Base-by-base conservation (phyloP, 129 eudicot species). In the Helianthus annuus region DNA sequence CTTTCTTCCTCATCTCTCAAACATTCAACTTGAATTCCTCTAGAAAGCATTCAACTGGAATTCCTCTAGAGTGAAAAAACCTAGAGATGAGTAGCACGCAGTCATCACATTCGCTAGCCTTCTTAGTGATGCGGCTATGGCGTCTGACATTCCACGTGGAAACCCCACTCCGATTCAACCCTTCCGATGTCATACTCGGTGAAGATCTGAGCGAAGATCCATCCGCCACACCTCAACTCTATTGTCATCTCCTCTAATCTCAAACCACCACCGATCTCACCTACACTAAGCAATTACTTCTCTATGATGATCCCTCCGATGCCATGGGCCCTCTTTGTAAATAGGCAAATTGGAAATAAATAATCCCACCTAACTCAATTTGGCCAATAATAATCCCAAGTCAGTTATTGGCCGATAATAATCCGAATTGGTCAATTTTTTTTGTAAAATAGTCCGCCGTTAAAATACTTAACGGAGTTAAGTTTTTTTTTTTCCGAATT, bases 101-200 rank as follows among this genome's bases (percentile, higher is more conserved):
- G 80, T 87, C 97, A 19, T 81, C 1, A 24, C 29, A 24, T 24
- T 24, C 2, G 29, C 29, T 93, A 68, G 98, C 97, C 2, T 90
- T 90, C 93, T 64, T 97, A 60, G 98, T 94, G 46, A 94, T 94
- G 98, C 76, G 98, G n/a, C 74, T 94, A 48, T 94, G 98, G 85
- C 85, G 96, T 4, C 98, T 97, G 19, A 85, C 97, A 11, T 85
- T 94, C 61, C 96, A 94, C 80, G 87, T 84, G 6, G 97, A 90
- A 29, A 83, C 86, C 52, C 77, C 82, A 7, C 96, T 94, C 73
- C 91, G 87, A 6, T 90, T 94, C 76, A 93, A 94, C 61, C 90
- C 89, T 11, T 68, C 78, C 74, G 98, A 94, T 88, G 87, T 94
- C 53, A 77, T 94, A 63, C 62, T 81, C 75, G 97, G 97, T 29